These are phyloP conservation scores for Teratosphaeria viscida DNA, from an alignment of 2,329 filamentous ascomycete species.

Conservation along the genomic window DNA sequence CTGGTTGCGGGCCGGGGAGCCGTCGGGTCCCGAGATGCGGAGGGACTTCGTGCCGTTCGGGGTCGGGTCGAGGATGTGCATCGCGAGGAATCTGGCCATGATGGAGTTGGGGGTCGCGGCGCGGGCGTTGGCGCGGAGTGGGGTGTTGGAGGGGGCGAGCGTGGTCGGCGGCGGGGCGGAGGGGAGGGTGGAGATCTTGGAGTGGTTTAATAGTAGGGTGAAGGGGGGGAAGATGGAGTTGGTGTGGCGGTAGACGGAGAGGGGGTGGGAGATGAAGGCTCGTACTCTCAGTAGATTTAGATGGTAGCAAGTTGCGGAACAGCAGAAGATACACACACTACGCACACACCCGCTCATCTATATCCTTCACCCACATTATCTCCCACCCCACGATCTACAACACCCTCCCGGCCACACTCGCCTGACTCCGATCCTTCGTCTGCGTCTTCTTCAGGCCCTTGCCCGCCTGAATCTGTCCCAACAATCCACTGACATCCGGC, in stretches of 20 bases:
- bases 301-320: too few species aligned
- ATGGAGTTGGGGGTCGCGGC: conserved; percentile 35
- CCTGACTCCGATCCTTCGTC: conserved; percentile 75
- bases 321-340: too few species aligned
- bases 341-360: too few species aligned
- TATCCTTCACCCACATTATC: too few species aligned
- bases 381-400: conserved; percentile 12
- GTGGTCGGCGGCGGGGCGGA: conserved; percentile 33
- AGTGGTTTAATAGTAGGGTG: conserved; percentile 48
- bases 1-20: conserved; percentile 29
- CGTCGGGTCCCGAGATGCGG: conserved; percentile 28
- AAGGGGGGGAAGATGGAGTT: conserved; percentile 40
- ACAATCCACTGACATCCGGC: conserved; percentile 45
- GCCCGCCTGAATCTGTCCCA: conserved; percentile 76
- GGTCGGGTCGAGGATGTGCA: conserved; percentile 38
- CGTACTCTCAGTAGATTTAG: too few species aligned
- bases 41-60: conserved; percentile 41
- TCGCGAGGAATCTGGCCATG: conserved; percentile 40
- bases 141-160: conserved; percentile 36
- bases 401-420: conserved; percentile 67
- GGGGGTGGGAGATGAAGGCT: too few species aligned
- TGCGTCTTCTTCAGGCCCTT: conserved; percentile 72
- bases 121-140: conserved; percentile 32
- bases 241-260: conserved; percentile 10
- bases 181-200: conserved; percentile 38